These are phyloP conservation scores for Aspergillus hancockii DNA, from an alignment of 495 filamentous ascomycete genomes.

Conservation along the genomic window DNA sequence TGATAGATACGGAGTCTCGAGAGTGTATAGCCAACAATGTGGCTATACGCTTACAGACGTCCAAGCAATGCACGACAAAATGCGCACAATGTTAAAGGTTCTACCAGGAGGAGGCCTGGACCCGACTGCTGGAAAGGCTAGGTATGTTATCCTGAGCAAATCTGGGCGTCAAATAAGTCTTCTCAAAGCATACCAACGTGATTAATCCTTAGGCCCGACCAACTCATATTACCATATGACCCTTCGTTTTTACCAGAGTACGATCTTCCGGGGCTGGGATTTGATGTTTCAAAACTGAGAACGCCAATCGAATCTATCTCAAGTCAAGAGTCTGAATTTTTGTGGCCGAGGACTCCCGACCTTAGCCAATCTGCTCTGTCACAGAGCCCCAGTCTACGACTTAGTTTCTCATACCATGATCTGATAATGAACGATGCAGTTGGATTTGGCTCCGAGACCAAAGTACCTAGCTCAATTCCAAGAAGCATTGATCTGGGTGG, in stretches of 20 bases:
- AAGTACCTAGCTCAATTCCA: slow-evolving; percentile 23
- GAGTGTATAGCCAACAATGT: slow-evolving; percentile 85
- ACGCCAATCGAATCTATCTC: slow-evolving; percentile 10
- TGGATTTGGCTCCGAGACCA: slow-evolving; percentile 25
- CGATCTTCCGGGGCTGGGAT: slow-evolving; percentile 54
- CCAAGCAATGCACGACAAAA: slow-evolving; percentile 70
- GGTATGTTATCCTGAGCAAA: slow-evolving; percentile 47
- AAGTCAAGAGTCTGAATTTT: slow-evolving; percentile 20
- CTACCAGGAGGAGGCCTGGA: slow-evolving; percentile 63
- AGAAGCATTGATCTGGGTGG: slow-evolving; percentile 22
- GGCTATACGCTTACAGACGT: slow-evolving; percentile 81
- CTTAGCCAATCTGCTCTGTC: slow-evolving; percentile 32
- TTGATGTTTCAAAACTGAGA: slow-evolving; percentile 47
- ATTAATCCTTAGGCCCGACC: slow-evolving; percentile 63
- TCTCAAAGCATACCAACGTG: not conserved
- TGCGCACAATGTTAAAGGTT: slow-evolving; percentile 63
- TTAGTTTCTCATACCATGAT: slow-evolving; percentile 36
- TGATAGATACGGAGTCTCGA: slow-evolving; percentile 72
- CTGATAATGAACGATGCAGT: slow-evolving; percentile 20
- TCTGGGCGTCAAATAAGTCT: not conserved
- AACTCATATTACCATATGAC: slow-evolving; percentile 79
- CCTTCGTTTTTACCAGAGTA: slow-evolving; percentile 80
- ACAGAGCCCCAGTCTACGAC: slow-evolving; percentile 28
- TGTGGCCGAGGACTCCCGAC: slow-evolving; percentile 32
- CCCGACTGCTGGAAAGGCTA: slow-evolving; percentile 67